Evolutionary conservation across 1,284 basidiomycete genomes (phyloP), one percentile per base, ranked within the genome.

Genomic region (Irpex lacteus): DNA sequence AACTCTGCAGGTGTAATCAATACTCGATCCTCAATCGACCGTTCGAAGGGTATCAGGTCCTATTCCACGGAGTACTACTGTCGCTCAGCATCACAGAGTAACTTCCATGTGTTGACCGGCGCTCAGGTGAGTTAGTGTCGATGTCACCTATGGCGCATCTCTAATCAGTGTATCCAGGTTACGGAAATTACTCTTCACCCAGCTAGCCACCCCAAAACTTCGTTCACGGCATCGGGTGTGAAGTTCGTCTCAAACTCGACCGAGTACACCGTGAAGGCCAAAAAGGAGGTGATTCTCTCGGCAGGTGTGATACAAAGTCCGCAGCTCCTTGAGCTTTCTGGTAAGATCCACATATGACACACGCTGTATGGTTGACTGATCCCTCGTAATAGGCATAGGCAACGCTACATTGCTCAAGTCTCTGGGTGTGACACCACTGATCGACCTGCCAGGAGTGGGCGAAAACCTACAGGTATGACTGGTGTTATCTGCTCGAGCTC

Each of bases 261-360:
- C 32, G 15, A 18, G 3, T 63, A 56, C 34, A 60, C 47, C 3
- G 61, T 60, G 21, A 47, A 53, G 13, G 68, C 65, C 13, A 37
- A 36, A 18, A 63, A 63, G 34, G 70, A 70, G 56, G 64, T 70
- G 21, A 66, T 70, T 5, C 58, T 69, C 6, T 65, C 66, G 8
- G 58, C 67, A 50, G 69, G 71, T 40, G 61, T 68, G 5, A 55
- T 67, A 11, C 70, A 70, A 26, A 70, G 70, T 5, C 72, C 71
- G 6, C 72, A 74, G n/a, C 37, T 73, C 5, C 67, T 74, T 9
- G 67, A 73, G 59, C 65, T 72, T 4, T 72, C 70, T 19, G 73
- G 72, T 63, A 47, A 47, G 38, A 34, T 15, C 15, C 4, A 9
- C n/a, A 61, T 50, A 21, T 18, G 18, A 11, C 11, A 26, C 9